Conservation (phyloP, 768 basidiomycete species). For the Fibroporia radiculosa region DNA sequence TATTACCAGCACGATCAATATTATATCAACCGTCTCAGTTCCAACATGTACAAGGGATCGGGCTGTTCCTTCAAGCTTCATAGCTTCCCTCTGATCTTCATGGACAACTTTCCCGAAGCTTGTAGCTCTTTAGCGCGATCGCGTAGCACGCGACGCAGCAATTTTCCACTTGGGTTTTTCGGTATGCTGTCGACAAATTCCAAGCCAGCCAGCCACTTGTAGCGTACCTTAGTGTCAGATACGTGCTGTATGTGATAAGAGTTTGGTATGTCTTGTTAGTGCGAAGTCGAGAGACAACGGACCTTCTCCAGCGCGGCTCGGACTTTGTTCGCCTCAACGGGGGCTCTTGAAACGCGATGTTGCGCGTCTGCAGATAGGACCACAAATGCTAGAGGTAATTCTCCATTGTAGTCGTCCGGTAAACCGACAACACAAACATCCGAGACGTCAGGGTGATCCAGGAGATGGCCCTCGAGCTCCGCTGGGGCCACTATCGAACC, state of each 20-base stretch:
- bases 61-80: too few relatives aligned
- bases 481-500: conserved; percentile 24
- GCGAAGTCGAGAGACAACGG: neutral
- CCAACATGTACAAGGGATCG: too few relatives aligned
- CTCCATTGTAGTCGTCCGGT: conserved; percentile 71
- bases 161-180: conserved; percentile 26
- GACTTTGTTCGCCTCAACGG: conserved; percentile 28
- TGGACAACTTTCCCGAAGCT: conserved; percentile 3
- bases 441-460: conserved; percentile 38
- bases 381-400: conserved; percentile 66
- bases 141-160: conserved; percentile 21
- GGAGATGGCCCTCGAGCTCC: conserved; percentile 29
- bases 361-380: conserved; percentile 38
- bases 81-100: conserved; percentile 7
- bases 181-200: conserved; percentile 28
- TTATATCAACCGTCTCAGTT: too few relatives aligned
- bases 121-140: conserved; percentile 16
- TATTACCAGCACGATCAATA: too few relatives aligned
- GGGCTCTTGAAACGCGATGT: conserved; percentile 25
- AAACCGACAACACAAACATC: conserved; percentile 41
- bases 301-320: conserved; percentile 53
- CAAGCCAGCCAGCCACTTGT: conserved; percentile 31
- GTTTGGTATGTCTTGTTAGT: neutral
- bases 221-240: conserved; percentile 21
- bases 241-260: conserved; percentile 16